Percentiles rank a stretch among this genome's conserved stretches.
Evolutionary conservation across 2,329 filamentous ascomycete species (phyloP).

Genomic region (Pseudogymnoascus sp.): DNA sequence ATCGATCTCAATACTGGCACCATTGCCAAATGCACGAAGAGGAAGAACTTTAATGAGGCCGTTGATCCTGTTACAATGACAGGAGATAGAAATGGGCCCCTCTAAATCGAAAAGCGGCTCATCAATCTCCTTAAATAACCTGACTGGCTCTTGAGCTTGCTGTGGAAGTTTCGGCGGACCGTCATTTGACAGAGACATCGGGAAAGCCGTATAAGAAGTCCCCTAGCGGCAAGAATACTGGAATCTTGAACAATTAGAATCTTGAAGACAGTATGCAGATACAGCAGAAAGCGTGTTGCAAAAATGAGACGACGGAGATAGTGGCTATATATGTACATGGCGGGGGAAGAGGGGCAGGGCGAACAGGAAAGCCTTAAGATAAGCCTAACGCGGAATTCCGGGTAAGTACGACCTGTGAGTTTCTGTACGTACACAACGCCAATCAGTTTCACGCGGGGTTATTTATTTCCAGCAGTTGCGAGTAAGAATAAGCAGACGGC

Average conservation of each 20-base stretch:
- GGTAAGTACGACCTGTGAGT: background rate
- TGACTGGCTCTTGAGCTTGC: background rate
- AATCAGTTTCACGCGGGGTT: background rate
- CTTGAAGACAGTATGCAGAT: background rate
- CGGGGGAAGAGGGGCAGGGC: background rate
- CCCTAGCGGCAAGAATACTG: background rate
- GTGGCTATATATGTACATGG: background rate
- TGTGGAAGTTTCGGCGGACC: background rate
- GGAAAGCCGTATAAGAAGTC: background rate
- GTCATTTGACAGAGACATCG: background rate
- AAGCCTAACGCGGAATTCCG: background rate
- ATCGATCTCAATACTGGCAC: background rate
- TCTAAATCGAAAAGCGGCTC: background rate
- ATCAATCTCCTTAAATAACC: background rate
- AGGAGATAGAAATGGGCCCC: background rate
- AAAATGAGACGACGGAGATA: background rate
- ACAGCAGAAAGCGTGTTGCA: background rate
- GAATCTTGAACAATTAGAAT: background rate
- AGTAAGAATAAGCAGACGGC: background rate
- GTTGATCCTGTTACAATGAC: background rate
- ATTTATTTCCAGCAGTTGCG: background rate
- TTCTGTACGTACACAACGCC: background rate
- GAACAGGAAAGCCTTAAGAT: background rate
- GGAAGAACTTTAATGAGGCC: background rate
- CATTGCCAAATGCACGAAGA: background rate